A percentile compares a stretch with the other conserved stretches of the same genome.
phyloP scores from a whole-genome alignment of 768 basidiomycete species.

The Mycena sanguinolenta region DNA sequence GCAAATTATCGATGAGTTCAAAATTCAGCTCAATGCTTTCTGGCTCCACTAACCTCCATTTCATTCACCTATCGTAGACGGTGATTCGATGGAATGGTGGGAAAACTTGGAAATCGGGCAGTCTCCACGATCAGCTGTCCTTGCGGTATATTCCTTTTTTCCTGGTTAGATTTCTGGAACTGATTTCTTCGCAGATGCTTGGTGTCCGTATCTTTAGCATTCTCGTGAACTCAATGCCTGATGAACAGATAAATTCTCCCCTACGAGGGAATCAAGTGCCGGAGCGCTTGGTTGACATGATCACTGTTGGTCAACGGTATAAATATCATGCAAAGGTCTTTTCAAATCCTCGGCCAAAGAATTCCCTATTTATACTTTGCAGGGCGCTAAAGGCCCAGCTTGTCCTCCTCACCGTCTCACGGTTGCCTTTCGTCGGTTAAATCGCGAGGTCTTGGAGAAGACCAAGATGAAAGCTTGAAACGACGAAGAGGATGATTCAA shows the following conservation, averaged over 20 bases:
- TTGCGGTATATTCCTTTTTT: neutral
- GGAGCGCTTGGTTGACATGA: slow-evolving; percentile 25
- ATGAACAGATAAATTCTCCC: slow-evolving; percentile 46
- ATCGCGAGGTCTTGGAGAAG: slow-evolving; percentile 2
- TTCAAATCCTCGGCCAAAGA: neutral
- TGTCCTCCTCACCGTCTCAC: neutral
- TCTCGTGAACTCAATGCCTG: slow-evolving; percentile 49
- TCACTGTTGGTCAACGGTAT: slow-evolving; percentile 27
- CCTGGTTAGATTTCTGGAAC: neutral
- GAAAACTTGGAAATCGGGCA: neutral
- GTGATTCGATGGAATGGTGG: neutral
- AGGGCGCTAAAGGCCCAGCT: slow-evolving; percentile 8
- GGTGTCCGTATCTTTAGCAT: slow-evolving; percentile 45
- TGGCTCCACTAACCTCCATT: neutral
- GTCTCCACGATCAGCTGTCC: neutral
- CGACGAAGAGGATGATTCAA: no score
- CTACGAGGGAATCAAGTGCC: slow-evolving; percentile 20
- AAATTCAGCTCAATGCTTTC: neutral
- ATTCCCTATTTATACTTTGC: neutral
- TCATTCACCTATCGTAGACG: neutral
- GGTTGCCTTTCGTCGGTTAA: neutral
- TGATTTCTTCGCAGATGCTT: no score
- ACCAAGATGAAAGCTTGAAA: no score
- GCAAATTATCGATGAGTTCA: neutral
- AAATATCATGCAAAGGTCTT: slow-evolving; percentile 9